phyloP scores from a whole-genome alignment of 176 grass and related monocot species.

The Alloteropsis semialata region DNA sequence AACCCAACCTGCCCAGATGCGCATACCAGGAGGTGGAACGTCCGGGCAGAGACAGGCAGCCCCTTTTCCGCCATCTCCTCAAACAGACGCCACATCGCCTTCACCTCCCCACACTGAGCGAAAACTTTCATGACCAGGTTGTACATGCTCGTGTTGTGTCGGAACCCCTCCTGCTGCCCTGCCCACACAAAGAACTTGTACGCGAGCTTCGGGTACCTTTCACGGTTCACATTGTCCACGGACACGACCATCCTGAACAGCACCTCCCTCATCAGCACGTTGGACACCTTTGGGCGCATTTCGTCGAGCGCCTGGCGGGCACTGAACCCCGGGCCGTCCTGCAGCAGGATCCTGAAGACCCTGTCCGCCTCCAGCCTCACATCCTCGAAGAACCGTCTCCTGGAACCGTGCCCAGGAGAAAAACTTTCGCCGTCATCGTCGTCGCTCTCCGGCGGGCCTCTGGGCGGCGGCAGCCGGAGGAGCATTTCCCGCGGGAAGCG shows the following conservation, averaged over 20 bases:
- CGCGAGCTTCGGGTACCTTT: constrained; percentile 65
- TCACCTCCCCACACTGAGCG: constrained; percentile 71
- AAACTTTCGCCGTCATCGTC: constrained; percentile 31
- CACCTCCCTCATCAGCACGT: constrained; percentile 62
- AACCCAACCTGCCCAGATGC: constrained; percentile 60
- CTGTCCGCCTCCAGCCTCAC: constrained; percentile 39
- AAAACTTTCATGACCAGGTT: constrained; percentile 85
- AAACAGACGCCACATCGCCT: constrained; percentile 79
- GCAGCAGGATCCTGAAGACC: constrained; percentile 65
- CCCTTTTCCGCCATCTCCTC: constrained; percentile 77
- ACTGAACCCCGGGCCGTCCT: constrained; percentile 83
- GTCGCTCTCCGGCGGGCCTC: background rate
- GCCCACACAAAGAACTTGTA: constrained; percentile 91
- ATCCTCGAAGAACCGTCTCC: constrained; percentile 29
- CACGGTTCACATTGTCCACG: constrained; percentile 45
- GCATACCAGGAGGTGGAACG: constrained; percentile 84
- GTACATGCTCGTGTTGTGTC: constrained; percentile 58
- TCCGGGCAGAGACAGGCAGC: constrained; percentile 60
- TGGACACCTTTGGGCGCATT: constrained; percentile 56
- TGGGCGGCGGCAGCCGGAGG: constrained; percentile 51
- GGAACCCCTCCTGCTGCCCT: constrained; percentile 60
- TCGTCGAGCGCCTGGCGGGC: constrained; percentile 67
- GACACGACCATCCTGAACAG: constrained; percentile 57
- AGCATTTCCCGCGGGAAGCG: constrained; percentile 45
- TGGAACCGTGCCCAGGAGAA: background rate